Evolutionary conservation across 768 basidiomycete species (phyloP), one percentile per base, ranked within the genome.

Genomic region (Termitomyces sp.): DNA sequence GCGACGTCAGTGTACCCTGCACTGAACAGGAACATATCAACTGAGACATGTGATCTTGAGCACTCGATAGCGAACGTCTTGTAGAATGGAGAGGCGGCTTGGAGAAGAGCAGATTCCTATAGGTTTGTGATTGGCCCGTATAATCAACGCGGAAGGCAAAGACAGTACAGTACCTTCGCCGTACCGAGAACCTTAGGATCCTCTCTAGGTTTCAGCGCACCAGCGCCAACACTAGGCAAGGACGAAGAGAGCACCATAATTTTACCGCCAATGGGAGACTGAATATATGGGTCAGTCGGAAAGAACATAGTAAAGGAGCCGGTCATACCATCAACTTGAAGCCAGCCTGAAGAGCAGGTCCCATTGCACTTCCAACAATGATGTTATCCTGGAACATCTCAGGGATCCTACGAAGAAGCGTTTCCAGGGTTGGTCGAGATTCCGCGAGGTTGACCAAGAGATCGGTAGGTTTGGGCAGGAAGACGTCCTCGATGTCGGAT

Each of bases 311-410:
- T 32, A 68, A 6, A 17, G 7, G 19, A 29, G 11, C 2, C 21
- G 8, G 21, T 54, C 76, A 29, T 65, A 91, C 92, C 82, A 97
- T 94, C 62, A 99, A 71, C 75, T 98, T 96, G 77, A 90, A 97
- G 31, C 93, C 97, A 40, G 95, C 95, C 69, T 98, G 95, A 42
- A 98, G 75, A 27, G 93, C 97, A 17, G 96, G 92, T 27, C 97
- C 95, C 65, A 98, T 75, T 2, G 97, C 97, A 71, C 91, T 95
- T 3, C 95, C 96, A 56, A 95, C 86, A 29, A 87, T 87, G 67
- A 87, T 88, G 59, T 92, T 93, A n/a, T 98, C 96, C 70, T 90
- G 85, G 83, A 98, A 99, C 96, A 99, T 98, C 56, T 95, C 96
- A 63, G 87, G 90, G 54, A 99, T 80, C 53, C 89, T 78, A 17